Conservation (phyloP, 805 yeast genomes). For the Brettanomyces naardenensis region DNA sequence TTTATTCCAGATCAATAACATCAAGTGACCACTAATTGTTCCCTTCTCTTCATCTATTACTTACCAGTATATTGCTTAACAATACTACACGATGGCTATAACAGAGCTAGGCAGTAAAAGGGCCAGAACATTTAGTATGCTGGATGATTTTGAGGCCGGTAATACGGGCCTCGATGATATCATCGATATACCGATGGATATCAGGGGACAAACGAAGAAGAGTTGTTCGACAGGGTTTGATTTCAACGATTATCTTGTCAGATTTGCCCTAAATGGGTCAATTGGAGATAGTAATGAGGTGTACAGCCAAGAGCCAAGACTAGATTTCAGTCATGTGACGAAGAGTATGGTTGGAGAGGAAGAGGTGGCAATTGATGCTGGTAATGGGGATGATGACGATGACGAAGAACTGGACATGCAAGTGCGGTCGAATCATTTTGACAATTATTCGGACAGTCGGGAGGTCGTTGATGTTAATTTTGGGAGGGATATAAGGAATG, state of each 20-base stretch:
- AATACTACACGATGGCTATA: too few relatives aligned
- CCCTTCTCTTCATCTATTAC: too few relatives aligned
- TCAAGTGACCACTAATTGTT: too few relatives aligned
- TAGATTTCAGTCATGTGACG: constrained; percentile 17
- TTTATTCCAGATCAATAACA: too few relatives aligned
- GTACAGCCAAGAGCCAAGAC: constrained; percentile 6
- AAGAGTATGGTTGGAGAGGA: constrained; percentile 7
- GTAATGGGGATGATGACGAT: constrained; percentile 7
- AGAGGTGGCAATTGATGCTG: constrained; percentile 9
- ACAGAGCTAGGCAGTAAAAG: too few relatives aligned
- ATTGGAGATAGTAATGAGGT: constrained; percentile 1
- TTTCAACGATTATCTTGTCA: constrained; percentile 20
- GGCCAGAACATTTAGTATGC: constrained; percentile 7
- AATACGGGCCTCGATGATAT: constrained; percentile 18
- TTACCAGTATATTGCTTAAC: too few relatives aligned
- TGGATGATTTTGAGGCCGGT: constrained; percentile 24
- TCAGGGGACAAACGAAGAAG: constrained; percentile 1
- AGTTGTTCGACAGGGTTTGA: constrained; percentile 12
- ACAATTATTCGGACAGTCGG: constrained; percentile 8
- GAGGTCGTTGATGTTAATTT: constrained; percentile 5
- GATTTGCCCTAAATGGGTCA: constrained; percentile 8
- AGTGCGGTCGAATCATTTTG: constrained; percentile 19
- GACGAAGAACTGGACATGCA: constrained; percentile 28
- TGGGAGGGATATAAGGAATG: background rate
- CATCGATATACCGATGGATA: constrained; percentile 8